Base-by-base conservation (phyloP, 2,329 filamentous ascomycete species). In the Hypoxylon sp. region DNA sequence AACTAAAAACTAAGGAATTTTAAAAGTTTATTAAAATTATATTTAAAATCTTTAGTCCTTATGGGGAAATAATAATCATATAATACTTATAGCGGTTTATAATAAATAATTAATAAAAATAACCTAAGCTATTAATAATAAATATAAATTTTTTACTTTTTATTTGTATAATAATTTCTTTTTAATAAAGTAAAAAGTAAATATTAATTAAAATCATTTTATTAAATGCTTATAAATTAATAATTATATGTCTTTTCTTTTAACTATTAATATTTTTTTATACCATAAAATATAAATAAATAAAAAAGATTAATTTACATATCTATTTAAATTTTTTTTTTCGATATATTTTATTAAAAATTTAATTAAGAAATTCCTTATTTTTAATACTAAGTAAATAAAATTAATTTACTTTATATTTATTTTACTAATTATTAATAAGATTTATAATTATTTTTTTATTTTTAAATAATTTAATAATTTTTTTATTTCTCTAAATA, bases 341-440 rank as follows among this genome's bases (percentile, higher is more conserved):
- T 39, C 5, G 5, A 39, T 39, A 39, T 39, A 39, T 39, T 15
- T 39, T 39, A 39, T 39, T 39, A 39, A 39, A 39, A 6, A 39
- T 39, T 39, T 39, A 4, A 39, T 39, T 39, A 39, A n/a, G n/a
- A n/a, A n/a, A n/a, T n/a, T n/a, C n/a, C n/a, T n/a, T n/a, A n/a
- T n/a, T n/a, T n/a, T n/a, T 39, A 6, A 39, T 13, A 13, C 34
- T 39, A 39, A 39, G 15, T 15, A 39, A 39, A 39, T 39, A 39
- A 4, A 39, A 6, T 6, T 39, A 39, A 5, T 17, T 39, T 13
- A 17, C 3, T 39, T 39, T 39, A 39, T 39, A 39, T 15, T 15
- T 5, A 39, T 39, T 39, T 39, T 39, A 39, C 15, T 39, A 39
- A 39, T 39, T 39, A 39, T 39, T 39, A 39, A 39, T 39, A 15